Conservation (phyloP, 2,329 filamentous ascomycete genomes). For the Lecanoromycetidae sp. region DNA sequence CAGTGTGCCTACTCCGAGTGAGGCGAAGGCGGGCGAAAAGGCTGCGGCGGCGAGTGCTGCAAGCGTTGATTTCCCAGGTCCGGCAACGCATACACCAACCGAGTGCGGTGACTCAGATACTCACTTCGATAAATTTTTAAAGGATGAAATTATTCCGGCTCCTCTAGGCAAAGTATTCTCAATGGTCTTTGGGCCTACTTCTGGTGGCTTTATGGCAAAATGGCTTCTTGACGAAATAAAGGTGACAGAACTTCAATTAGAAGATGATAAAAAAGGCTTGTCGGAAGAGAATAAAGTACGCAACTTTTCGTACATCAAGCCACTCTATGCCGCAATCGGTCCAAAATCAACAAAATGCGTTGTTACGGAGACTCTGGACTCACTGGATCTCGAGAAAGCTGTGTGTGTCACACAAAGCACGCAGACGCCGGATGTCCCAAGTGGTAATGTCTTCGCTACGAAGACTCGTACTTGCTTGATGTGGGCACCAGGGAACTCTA, state of each 20-base stretch:
- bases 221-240: slow-evolving; percentile 83
- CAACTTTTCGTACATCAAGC: slow-evolving; percentile 81
- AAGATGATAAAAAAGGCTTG: slow-evolving; percentile 67
- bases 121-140: slow-evolving; percentile 76
- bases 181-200: slow-evolving; percentile 72
- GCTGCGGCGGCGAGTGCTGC: slow-evolving; percentile 26
- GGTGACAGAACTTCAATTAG: slow-evolving; percentile 72
- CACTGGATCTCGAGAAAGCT: slow-evolving; percentile 74
- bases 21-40: slow-evolving; percentile 40
- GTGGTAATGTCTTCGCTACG: slow-evolving; percentile 76
- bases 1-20: slow-evolving; percentile 27
- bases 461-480: slow-evolving; percentile 93
- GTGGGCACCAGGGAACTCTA: slow-evolving; percentile 80
- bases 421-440: slow-evolving; percentile 89
- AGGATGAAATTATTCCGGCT: slow-evolving; percentile 74
- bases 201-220: slow-evolving; percentile 69
- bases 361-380: slow-evolving; percentile 71
- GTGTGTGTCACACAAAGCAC: slow-evolving; percentile 73
- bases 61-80: slow-evolving; percentile 63
- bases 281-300: slow-evolving; percentile 62
- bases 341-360: slow-evolving; percentile 93
- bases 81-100: slow-evolving; percentile 67
- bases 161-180: slow-evolving; percentile 87
- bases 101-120: slow-evolving; percentile 67
- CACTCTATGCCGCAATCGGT: slow-evolving; percentile 69